A percentile compares a stretch with the other conserved stretches of the same genome.
Conservation (phyloP, 2,329 filamentous ascomycete species). For the Fusarium anthophilum region DNA sequence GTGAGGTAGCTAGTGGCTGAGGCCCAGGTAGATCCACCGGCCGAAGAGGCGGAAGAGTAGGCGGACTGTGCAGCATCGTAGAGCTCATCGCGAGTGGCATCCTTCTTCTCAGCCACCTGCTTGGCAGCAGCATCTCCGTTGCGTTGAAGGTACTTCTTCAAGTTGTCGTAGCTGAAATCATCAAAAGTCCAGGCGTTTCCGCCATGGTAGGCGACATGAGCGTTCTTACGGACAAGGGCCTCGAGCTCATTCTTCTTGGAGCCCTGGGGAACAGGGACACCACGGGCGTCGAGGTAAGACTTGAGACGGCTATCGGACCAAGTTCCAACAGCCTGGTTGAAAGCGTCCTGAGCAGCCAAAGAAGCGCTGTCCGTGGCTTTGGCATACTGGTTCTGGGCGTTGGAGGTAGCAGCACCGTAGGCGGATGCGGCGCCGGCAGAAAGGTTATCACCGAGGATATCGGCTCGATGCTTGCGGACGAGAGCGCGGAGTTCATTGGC, state of each 20-base stretch:
- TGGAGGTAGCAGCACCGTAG: constrained; percentile 77
- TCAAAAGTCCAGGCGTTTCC: constrained; percentile 83
- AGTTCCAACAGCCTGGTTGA: constrained; percentile 66
- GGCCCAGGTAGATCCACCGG: constrained; percentile 67
- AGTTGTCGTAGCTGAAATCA: constrained; percentile 76
- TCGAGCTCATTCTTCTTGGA: constrained; percentile 78
- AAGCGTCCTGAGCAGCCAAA: constrained; percentile 71
- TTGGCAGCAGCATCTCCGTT: constrained; percentile 65
- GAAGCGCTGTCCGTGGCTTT: constrained; percentile 76
- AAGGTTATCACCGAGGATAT: constrained; percentile 73
- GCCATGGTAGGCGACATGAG: constrained; percentile 73
- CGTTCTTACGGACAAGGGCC: constrained; percentile 76
- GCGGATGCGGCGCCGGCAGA: constrained; percentile 66
- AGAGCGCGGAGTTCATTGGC: constrained; percentile 89
- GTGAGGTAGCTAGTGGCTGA: constrained; percentile 77
- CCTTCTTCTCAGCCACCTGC: constrained; percentile 69
- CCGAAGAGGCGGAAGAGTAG: constrained; percentile 67
- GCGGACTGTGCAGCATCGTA: constrained; percentile 70
- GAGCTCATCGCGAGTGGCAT: constrained; percentile 77
- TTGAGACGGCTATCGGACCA: constrained; percentile 85
- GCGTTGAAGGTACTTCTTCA: constrained; percentile 66
- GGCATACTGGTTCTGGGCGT: constrained; percentile 79
- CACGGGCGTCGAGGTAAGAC: constrained; percentile 79
- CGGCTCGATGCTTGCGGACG: constrained; percentile 84
- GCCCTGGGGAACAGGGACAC: constrained; percentile 76